Evolutionary conservation across 2,329 filamentous ascomycete genomes (phyloP).

Genomic region (Lecanicillium sp.): DNA sequence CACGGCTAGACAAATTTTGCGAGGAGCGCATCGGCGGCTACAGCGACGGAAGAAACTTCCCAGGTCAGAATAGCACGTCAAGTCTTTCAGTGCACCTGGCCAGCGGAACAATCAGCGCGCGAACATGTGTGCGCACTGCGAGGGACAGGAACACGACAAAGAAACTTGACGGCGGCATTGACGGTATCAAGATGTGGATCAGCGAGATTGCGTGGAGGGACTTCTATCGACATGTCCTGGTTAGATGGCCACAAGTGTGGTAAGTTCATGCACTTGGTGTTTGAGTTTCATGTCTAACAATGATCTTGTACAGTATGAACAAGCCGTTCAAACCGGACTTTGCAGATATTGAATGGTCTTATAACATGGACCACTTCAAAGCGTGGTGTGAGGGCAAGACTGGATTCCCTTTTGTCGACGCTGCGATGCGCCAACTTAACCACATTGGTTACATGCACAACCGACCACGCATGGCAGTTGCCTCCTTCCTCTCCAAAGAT

Average conservation of each 20-base stretch:
- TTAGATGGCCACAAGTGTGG: constrained; percentile 79
- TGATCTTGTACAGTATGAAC: constrained; percentile 39
- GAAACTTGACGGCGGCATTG: constrained; percentile 59
- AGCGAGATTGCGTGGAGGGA: constrained; percentile 81
- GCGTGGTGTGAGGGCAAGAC: constrained; percentile 72
- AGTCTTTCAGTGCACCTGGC: constrained; percentile 66
- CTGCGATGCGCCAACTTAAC: constrained; percentile 73
- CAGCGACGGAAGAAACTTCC: constrained; percentile 58
- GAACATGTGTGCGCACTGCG: constrained; percentile 60
- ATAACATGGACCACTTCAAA: constrained; percentile 60
- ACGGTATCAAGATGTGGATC: constrained; percentile 69
- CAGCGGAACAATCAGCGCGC: constrained; percentile 59
- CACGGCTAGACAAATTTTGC: constrained; percentile 61
- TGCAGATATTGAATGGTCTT: constrained; percentile 77
- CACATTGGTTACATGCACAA: constrained; percentile 76
- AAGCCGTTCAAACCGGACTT: constrained; percentile 73
- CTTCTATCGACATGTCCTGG: constrained; percentile 82
- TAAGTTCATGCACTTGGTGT: constrained; percentile 28
- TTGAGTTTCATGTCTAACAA: neutral
- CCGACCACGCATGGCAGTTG: constrained; percentile 75
- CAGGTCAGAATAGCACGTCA: constrained; percentile 57
- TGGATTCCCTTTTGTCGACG: constrained; percentile 78
- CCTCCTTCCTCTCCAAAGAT: constrained; percentile 75
- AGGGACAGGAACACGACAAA: constrained; percentile 56
- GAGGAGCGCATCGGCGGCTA: constrained; percentile 58